phyloP scores from a whole-genome alignment of 78 protist genomes.

The Dictyostelium firmibasis region DNA sequence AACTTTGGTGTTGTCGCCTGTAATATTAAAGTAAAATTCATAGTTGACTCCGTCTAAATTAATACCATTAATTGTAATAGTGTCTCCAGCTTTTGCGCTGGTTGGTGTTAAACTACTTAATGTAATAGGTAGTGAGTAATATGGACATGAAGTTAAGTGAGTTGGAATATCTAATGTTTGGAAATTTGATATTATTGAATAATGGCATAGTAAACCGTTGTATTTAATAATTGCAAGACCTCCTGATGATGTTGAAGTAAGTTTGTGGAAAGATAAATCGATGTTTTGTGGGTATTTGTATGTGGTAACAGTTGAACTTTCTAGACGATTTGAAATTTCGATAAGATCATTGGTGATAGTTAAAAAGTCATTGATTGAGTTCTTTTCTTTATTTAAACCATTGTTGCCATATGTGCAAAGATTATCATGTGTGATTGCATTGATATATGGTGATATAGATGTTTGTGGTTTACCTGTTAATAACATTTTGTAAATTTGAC shows the following conservation, averaged over 20 bases:
- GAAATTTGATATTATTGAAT: neutral
- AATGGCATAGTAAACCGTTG: neutral
- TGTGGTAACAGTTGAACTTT: neutral
- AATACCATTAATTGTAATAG: neutral
- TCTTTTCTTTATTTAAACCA: neutral
- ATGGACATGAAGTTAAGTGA: neutral
- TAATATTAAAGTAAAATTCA: neutral
- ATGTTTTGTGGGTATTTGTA: too few species aligned
- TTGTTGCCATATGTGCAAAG: neutral
- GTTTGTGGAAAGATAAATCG: too few species aligned
- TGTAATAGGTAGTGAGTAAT: neutral
- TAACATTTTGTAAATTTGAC: neutral
- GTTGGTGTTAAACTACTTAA: neutral
- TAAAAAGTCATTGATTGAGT: neutral
- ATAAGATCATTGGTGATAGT: neutral
- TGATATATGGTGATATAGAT: neutral
- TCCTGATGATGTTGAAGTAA: too few species aligned
- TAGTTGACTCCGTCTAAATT: neutral
- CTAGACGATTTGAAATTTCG: neutral
- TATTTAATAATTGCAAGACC: neutral
- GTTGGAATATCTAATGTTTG: neutral
- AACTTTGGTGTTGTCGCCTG: neutral
- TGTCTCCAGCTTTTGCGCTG: neutral
- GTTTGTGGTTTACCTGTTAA: neutral
- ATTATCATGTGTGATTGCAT: neutral